Base-by-base conservation (phyloP, 139 green algal genomes). In the Chlorella sp. region DNA sequence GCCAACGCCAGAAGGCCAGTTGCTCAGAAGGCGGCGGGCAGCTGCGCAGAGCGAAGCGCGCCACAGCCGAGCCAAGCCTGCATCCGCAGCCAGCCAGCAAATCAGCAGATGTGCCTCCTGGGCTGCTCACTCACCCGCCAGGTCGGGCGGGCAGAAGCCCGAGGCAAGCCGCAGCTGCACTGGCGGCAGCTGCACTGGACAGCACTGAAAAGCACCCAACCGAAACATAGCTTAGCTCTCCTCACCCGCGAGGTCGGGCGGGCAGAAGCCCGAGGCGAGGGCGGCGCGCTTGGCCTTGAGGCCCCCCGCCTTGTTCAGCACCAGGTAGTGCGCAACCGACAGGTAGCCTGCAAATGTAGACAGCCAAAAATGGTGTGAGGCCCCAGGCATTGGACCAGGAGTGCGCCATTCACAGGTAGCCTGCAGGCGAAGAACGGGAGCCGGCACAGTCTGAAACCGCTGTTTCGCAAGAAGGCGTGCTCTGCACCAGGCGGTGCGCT, bases 321-420 rank as follows among this genome's bases (percentile, higher is more conserved):
- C 87, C 56, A 95, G 86, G 82, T 93, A 96, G 86, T 96, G 93
- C 19, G 93, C 93, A 38, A 94, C 93, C 26, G 89, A 93, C 36
- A 82, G 76, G 83, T 89, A 96, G 43, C 91, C 89, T 89, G 88
- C 72, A 73, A n/a, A n/a, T n/a, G n/a, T n/a, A n/a, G n/a, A n/a
- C n/a, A n/a, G n/a, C n/a, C n/a, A n/a, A n/a, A n/a, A n/a, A n/a
- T n/a, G n/a, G n/a, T n/a, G n/a, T 68, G 44, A 68, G 65, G 20
- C 74, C 44, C 7, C 43, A 65, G 40, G 85, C 90, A 60, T 93
- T 89, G 64, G 79, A 96, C 87, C 56, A 95, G 86, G 82, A 96
- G 86, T 96, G 93, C 19, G 93, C 93, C 44, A 94, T 93, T 17
- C 88, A 93, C 36, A 82, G 76, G 83, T 89, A 96, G 43, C 91